A percentile compares a stretch with the other conserved stretches of the same genome.
Evolutionary conservation across 208 protist species (phyloP).

Genomic region (Wallacemonas sp.): DNA sequence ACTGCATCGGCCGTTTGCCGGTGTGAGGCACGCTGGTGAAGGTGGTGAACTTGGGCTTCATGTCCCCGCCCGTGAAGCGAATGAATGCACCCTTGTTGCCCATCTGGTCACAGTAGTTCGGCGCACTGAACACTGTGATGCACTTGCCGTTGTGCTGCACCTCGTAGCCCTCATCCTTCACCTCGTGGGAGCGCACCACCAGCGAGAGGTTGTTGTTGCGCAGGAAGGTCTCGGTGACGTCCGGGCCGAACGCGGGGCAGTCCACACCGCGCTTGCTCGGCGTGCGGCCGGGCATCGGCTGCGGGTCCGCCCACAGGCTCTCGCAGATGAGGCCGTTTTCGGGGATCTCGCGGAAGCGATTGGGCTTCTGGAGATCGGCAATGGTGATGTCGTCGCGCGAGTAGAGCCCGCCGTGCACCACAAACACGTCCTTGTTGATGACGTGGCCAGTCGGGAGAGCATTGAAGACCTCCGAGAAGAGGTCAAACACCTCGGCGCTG

Average conservation of each 20-base stretch:
- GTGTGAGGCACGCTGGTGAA: slow-evolving; percentile 76
- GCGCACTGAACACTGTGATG: slow-evolving; percentile 97
- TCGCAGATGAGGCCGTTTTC: slow-evolving; percentile 96
- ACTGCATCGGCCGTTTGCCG: slow-evolving; percentile 84
- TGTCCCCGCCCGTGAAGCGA: slow-evolving; percentile 76
- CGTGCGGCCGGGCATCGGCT: slow-evolving; percentile 88
- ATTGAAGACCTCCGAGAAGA: slow-evolving; percentile 97
- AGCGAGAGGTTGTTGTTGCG: slow-evolving; percentile 94
- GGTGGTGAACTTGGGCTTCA: slow-evolving; percentile 80
- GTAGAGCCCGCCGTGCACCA: slow-evolving; percentile 97
- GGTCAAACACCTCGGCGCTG: slow-evolving; percentile 85
- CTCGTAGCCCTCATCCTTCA: slow-evolving; percentile 97
- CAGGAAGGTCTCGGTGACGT: slow-evolving; percentile 96
- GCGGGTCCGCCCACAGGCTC: slow-evolving; percentile 97
- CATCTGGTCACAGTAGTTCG: slow-evolving; percentile 99
- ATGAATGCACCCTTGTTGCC: slow-evolving; percentile 93
- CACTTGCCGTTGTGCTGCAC: slow-evolving; percentile 93
- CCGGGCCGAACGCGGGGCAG: slow-evolving; percentile 96
- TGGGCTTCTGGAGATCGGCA: slow-evolving; percentile 94
- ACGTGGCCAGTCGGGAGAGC: slow-evolving; percentile 93
- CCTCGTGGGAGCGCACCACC: slow-evolving; percentile 97
- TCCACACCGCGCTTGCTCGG: slow-evolving; percentile 96
- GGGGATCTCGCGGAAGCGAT: slow-evolving; percentile 95
- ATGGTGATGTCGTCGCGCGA: slow-evolving; percentile 95
- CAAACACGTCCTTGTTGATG: slow-evolving; percentile 94